Evolutionary conservation across 179 eudicot species (phyloP).

Genomic region (Amaranthus tricolor): DNA sequence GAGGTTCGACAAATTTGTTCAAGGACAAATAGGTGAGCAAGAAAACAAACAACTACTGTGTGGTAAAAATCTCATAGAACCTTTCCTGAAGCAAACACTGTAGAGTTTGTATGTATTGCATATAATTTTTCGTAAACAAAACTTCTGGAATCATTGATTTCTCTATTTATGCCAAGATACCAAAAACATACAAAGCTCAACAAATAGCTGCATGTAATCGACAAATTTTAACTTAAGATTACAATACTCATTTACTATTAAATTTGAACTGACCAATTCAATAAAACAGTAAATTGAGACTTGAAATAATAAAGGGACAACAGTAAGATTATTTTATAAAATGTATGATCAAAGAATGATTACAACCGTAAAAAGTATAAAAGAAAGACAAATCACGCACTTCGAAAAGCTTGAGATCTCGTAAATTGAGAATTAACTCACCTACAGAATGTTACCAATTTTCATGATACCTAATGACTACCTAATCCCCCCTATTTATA

Average conservation of each 20-base stretch:
- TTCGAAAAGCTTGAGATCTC: too few species aligned
- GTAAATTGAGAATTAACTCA: too few species aligned
- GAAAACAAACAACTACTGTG: neutral
- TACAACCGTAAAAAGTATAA: too few species aligned
- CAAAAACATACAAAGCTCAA: neutral
- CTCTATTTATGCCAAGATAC: neutral
- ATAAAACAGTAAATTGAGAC: too few species aligned
- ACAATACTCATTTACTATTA: neutral
- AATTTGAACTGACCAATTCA: neutral
- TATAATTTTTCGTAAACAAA: constrained; percentile 21
- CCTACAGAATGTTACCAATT: too few species aligned
- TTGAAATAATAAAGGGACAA: too few species aligned
- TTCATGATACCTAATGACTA: too few species aligned
- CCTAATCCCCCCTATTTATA: too few species aligned
- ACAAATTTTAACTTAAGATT: neutral
- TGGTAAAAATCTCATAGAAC: neutral
- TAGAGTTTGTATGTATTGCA: constrained; percentile 21
- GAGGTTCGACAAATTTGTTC: constrained; percentile 54
- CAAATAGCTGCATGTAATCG: too few species aligned
- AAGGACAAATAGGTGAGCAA: constrained; percentile 34
- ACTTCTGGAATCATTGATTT: constrained; percentile 8
- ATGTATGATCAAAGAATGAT: too few species aligned
- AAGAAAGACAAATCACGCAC: too few species aligned
- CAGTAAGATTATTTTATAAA: too few species aligned
- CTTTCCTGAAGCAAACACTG: neutral